Conservation (phyloP, 768 basidiomycete genomes). For the Gymnopilus dilepis region DNA sequence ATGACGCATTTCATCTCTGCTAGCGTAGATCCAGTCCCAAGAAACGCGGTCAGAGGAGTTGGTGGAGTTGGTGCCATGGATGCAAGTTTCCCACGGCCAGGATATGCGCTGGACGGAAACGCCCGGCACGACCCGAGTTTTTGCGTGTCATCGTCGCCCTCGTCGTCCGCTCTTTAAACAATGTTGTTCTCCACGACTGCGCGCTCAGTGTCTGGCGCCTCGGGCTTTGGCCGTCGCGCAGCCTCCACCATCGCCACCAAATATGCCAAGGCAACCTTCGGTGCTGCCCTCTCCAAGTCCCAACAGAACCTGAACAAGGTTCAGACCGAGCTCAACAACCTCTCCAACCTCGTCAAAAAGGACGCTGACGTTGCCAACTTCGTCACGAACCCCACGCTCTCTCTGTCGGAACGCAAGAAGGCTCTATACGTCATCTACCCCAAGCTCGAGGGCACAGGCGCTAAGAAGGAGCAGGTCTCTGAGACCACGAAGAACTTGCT, state of each 20-base stretch:
- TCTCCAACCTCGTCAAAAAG: conserved; percentile 72
- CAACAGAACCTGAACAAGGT: conserved; percentile 84
- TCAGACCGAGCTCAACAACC: conserved; percentile 77
- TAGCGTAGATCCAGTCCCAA: background rate
- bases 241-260: conserved; percentile 81
- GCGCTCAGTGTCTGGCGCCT: conserved; percentile 53
- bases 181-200: conserved; percentile 64
- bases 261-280: conserved; percentile 84
- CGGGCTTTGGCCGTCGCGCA: conserved; percentile 67
- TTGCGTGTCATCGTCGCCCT: conserved; percentile 32
- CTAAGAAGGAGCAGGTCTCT: conserved; percentile 78
- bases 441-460: conserved; percentile 61
- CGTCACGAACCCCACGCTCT: conserved; percentile 91
- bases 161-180: conserved; percentile 30
- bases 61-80: background rate
- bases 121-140: conserved; percentile 41
- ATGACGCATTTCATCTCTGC: background rate
- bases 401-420: conserved; percentile 70
- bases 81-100: conserved; percentile 31
- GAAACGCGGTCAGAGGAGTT: background rate
- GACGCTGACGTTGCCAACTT: conserved; percentile 71
- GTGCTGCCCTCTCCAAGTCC: conserved; percentile 83
- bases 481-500: conserved; percentile 94
- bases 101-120: conserved; percentile 32
- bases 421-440: conserved; percentile 73